Evolutionary conservation across 352 stramenopile genomes (phyloP), one percentile per base, ranked within the genome.

Genomic region (Phytophthora kernoviae): DNA sequence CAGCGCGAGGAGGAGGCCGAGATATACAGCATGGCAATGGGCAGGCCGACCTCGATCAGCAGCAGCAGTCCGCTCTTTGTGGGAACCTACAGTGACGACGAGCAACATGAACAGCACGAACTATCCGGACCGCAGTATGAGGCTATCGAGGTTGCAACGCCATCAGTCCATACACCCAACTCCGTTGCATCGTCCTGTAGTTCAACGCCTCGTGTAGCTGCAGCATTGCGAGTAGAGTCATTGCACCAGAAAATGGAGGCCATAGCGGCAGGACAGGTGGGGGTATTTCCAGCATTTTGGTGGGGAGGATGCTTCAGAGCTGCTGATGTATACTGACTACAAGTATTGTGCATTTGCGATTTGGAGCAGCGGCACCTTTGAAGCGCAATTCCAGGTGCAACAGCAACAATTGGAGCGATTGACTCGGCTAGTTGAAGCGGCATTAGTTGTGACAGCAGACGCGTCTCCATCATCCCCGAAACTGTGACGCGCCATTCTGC

Each of bases 1-100:
- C 78, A 89, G 66, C 73, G 62, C 17, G 52, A 67, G 22, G 66
- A 81, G 12, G 70, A 84, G 26, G 69, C 69, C 8, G 65, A 80
- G 26, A 63, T 64, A 36, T 82, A 75, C 37, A 78, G 55, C 30
- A 54, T 74, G 46, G 58, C 53, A 2, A 57, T 78, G 42, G 45
- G 62, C 18, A 33, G 27, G 9, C 44, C 39, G 6, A 65, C 49
- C 34, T 67, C 47, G 21, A 37, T 62, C 30, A 60, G 49, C 17
- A 48, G 48, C 44, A 52, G 46, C 17, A 68, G 41, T 15, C 44
- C 69, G 27, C 42, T 63, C 3, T 73, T 73, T 12, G 50, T 73
- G 27, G 57, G 56, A 2, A 66, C n/a, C 32, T 56, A 44, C 4
- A 69, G 55, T 22, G 63, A 72, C 37, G 52, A 69, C 27, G 60